Evolutionary conservation across 305 asterid species (phyloP), one percentile per base, ranked within the genome.

Genomic region (Solanum hybrid): DNA sequence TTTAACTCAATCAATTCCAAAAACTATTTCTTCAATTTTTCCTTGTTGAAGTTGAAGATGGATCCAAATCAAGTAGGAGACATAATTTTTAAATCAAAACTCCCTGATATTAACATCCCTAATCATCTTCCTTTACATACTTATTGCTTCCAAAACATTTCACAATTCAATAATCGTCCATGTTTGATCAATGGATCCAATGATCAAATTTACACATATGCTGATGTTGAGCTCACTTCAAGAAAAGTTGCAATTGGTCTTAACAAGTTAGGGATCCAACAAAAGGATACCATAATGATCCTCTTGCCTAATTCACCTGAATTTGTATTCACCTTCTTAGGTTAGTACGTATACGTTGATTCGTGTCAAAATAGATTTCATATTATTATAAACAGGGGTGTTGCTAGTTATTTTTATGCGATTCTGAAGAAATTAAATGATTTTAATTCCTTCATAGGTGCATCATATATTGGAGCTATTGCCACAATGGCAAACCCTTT

Each of bases 401-500:
- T 67, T 69, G 8, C n/a, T 74, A 13, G 36, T 16, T 75, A 75
- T 75, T 29, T 31, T 75, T 31, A 31, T 75, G 3, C 0, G 14
- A 76, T 34, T 34, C 8, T 77, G 3, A 77, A 77, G 16, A 76
- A 33, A 7, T 74, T 8, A 76, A 33, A 8, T 75, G 6, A 61
- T 75, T 7, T 9, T 77, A 0, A 57, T 57, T 77, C 97, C 28
- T 97, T 97, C 92, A 92, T 95, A 36, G 99, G 97, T 8, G 96
- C 98, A 1, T 97, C 99, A 10, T 92, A 89, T 90, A 89, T 93
- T 78, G 99, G 99, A 18, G 96, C 97, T 40, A 29, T 94, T 22
- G 80, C 95, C 11, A 96, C 98, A 13, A 95, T 94, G 96, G 99
- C 99, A 12, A 97, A 97, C 29, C 98, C 99, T 3, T 93, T 90